Percentiles rank a stretch among this genome's conserved stretches.
These are phyloP conservation scores for Omphalotus guepiniiformis DNA, from an alignment of 768 basidiomycete species.

Conservation along the genomic window DNA sequence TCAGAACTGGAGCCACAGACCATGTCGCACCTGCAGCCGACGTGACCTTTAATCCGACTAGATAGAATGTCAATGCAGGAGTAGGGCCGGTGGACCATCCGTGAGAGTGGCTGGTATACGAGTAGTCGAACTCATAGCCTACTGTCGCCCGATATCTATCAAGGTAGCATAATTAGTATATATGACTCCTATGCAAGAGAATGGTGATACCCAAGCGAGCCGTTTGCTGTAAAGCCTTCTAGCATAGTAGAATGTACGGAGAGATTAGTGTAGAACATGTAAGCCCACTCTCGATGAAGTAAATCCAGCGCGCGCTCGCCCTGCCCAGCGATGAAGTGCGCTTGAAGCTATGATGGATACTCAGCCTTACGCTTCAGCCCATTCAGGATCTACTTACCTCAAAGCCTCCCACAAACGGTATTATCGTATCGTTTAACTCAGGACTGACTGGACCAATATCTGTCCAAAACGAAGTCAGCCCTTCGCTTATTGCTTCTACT, in stretches of 20 bases:
- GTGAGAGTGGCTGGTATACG: slow-evolving; percentile 45
- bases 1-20: slow-evolving; percentile 39
- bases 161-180: too few relatives aligned
- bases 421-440: slow-evolving; percentile 48
- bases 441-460: slow-evolving; percentile 43
- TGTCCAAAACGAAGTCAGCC: slow-evolving; percentile 44
- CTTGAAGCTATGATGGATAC: slow-evolving; percentile 34
- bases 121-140: slow-evolving; percentile 43
- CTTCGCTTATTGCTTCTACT: slow-evolving; percentile 37
- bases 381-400: slow-evolving; percentile 30
- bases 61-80: slow-evolving; percentile 42
- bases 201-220: slow-evolving; percentile 7
- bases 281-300: slow-evolving; percentile 44
- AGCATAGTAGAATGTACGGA: slow-evolving; percentile 36
- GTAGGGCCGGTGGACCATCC: slow-evolving; percentile 49
- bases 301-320: slow-evolving; percentile 44
- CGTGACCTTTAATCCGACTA: slow-evolving; percentile 40
- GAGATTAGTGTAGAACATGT: slow-evolving; percentile 44
- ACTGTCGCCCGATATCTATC: slow-evolving; percentile 37
- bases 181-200: too few relatives aligned
- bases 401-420: slow-evolving; percentile 48
- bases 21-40: slow-evolving; percentile 37
- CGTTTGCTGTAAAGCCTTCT: slow-evolving; percentile 27
- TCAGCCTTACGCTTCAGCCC: not conserved
- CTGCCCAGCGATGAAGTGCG: slow-evolving; percentile 43